These are phyloP conservation scores for Monosporozyma solicola DNA, from an alignment of 805 yeast genomes.

Conservation along the genomic window DNA sequence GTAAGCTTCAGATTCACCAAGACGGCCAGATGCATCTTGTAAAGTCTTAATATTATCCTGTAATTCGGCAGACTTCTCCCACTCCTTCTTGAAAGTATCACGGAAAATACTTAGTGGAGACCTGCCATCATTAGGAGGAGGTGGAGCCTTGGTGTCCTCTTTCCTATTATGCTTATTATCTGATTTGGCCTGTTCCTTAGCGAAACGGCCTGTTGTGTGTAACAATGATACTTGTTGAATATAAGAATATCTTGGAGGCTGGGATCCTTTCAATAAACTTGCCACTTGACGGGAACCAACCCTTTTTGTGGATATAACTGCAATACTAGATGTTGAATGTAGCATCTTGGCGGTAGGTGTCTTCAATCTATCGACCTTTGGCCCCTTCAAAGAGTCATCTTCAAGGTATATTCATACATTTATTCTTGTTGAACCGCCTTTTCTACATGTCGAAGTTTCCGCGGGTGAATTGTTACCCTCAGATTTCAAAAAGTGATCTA, in stretches of 20 bases:
- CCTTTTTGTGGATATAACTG: background rate
- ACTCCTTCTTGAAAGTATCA: constrained; percentile 84
- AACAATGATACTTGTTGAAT: background rate
- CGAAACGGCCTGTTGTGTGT: background rate
- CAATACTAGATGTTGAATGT: background rate
- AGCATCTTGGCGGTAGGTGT: background rate
- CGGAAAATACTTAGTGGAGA: constrained; percentile 86
- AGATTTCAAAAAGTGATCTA: background rate
- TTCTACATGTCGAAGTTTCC: background rate
- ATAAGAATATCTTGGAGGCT: background rate
- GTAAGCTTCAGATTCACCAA: constrained; percentile 91
- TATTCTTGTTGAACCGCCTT: background rate
- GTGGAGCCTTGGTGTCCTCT: constrained; percentile 1
- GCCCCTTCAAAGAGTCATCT: background rate
- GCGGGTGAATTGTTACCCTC: background rate
- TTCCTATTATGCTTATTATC: background rate
- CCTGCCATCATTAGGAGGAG: constrained; percentile 3
- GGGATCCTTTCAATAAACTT: background rate
- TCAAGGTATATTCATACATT: background rate
- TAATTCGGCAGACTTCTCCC: constrained; percentile 82
- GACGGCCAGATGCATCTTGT: constrained; percentile 90
- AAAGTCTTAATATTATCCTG: constrained; percentile 89
- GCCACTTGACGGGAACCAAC: background rate
- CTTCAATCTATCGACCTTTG: background rate
- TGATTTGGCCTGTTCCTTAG: background rate